phyloP scores from a whole-genome alignment of 2,329 filamentous ascomycete species.

The Hyphodiscus sp. region DNA sequence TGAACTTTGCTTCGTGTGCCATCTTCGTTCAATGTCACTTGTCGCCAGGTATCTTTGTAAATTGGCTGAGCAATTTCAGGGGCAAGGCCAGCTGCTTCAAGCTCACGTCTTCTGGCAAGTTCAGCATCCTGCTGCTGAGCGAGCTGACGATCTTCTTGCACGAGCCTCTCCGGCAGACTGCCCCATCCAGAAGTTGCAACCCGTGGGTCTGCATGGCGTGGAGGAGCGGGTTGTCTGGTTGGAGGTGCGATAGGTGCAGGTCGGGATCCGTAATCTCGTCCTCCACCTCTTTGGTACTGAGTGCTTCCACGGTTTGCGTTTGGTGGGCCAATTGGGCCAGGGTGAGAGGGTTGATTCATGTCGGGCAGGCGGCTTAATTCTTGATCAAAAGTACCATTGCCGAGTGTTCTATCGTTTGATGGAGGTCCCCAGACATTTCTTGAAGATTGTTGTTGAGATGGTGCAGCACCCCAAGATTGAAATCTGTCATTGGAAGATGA shows the following conservation, averaged over 20 bases:
- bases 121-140: constrained; percentile 22
- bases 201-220: constrained; percentile 12
- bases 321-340: constrained; percentile 31
- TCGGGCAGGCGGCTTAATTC: constrained; percentile 43
- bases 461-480: constrained; percentile 39
- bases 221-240: constrained; percentile 18
- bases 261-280: constrained; percentile 24
- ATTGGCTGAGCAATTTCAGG: constrained; percentile 15
- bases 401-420: constrained; percentile 62
- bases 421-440: constrained; percentile 70
- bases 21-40: constrained; percentile 26
- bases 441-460: constrained; percentile 36
- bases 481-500: constrained; percentile 38
- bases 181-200: constrained; percentile 23
- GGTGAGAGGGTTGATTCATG: constrained; percentile 24
- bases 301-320: constrained; percentile 21
- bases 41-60: constrained; percentile 28
- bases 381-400: constrained; percentile 70
- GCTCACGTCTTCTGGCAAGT: constrained; percentile 16
- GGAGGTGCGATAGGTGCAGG: constrained; percentile 30
- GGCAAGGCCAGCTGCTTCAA: constrained; percentile 20
- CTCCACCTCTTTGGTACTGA: constrained; percentile 24
- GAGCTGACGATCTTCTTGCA: constrained; percentile 19
- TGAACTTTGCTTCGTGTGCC: constrained; percentile 24
- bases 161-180: constrained; percentile 20